phyloP scores from a whole-genome alignment of 2,329 filamentous ascomycete species.

The Penicillium verrucosum region DNA sequence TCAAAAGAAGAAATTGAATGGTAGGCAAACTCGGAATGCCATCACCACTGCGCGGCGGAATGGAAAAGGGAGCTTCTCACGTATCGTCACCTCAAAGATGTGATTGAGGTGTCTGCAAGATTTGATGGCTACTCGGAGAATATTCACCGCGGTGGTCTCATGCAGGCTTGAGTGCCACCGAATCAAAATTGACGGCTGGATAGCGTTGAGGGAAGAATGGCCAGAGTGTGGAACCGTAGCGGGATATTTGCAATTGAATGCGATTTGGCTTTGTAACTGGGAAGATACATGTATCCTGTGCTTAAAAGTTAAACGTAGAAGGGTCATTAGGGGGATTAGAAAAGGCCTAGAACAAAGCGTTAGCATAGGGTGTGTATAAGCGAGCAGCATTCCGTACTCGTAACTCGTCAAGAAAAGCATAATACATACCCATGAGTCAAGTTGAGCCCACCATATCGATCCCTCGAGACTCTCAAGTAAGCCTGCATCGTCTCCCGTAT shows the following conservation, averaged over 20 bases:
- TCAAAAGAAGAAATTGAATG: slow-evolving; percentile 16
- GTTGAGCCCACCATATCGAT: slow-evolving; percentile 39
- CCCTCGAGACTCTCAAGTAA: slow-evolving; percentile 37
- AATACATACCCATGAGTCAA: slow-evolving; percentile 38
- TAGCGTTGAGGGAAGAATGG: background rate
- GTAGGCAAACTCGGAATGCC: slow-evolving; percentile 16
- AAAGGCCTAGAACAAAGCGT: slow-evolving; percentile 28
- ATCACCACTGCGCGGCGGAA: slow-evolving; percentile 15
- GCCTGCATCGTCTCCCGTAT: slow-evolving; percentile 25
- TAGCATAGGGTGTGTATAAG: background rate
- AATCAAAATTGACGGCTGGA: background rate
- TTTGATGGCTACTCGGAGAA: slow-evolving; percentile 6
- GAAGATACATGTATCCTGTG: background rate
- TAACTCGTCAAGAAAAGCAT: background rate
- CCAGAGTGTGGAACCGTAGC: background rate
- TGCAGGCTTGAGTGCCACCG: background rate
- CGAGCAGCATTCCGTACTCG: background rate
- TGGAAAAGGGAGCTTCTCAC: slow-evolving; percentile 10
- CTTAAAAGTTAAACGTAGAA: slow-evolving; percentile 24
- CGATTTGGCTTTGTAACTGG: background rate
- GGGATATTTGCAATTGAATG: background rate
- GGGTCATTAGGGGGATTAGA: slow-evolving; percentile 33
- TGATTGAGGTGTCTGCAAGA: slow-evolving; percentile 18
- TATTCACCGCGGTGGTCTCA: background rate
- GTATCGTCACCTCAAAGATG: slow-evolving; percentile 18